Evolutionary conservation across 2,329 filamentous ascomycete genomes (phyloP), one percentile per base, ranked within the genome.

Genomic region (Colletotrichum sp.): DNA sequence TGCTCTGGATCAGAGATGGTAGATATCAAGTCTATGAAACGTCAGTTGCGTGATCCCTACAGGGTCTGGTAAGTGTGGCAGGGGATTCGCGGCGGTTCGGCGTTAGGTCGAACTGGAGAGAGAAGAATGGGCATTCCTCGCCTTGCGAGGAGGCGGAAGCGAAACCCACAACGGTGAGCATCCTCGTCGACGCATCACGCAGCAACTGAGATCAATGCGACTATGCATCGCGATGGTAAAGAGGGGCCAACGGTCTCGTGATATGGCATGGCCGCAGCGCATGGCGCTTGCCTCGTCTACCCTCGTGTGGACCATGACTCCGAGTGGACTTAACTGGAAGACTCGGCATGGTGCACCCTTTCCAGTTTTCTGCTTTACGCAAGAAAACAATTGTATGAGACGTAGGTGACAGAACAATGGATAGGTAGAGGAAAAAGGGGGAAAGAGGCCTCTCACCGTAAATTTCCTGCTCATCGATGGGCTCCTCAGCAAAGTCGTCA

Each of bases 1-100:
- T 99, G 97, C 86, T 99, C 97, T 3, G 97, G 97, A 84, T 99
- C 97, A 28, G 95, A 96, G 81, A 99, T 98, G 80, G 95, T 94
- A 78, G 96, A 95, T 81, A 99, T 97, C 77, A 99, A 90, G 87
- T 99, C 96, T 97, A 78, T 79, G 78, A 75, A 76, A 76, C 68
- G 81, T 87, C 78, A 88, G 85, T 78, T 68, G 79, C 78, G 36
- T 80, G 80, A 80, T 80, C 76, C 74, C 68, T 70, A 13, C 63
- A 12, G 28, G 73, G 73, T 30, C 30, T n/a, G 5, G 32, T 18
- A 28, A 21, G 26, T 73, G 59, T n/a, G n/a, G 32, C 57, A 68
- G 32, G 62, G 55, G 34, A 68, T 32, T 28, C 16, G 63, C 57
- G n/a, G 59, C 66, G 57, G 44, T 32, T 55, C 18, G 44, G 57